Evolutionary conservation across 177 flowering plant species (phyloP).

Genomic region (Vitis hybrid): DNA sequence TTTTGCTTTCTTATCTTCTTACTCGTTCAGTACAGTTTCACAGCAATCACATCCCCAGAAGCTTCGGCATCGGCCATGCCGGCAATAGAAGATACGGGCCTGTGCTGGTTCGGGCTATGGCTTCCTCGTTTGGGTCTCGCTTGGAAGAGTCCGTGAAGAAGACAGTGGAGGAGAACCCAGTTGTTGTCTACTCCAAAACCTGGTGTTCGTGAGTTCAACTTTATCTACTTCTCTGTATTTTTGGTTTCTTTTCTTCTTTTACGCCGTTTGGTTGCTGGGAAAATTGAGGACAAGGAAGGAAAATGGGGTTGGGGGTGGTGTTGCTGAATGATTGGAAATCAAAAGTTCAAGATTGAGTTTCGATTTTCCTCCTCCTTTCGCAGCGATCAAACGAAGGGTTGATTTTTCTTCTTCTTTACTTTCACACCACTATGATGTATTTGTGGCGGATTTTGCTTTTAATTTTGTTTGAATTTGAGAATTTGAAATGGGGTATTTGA

Average conservation of each 20-base stretch:
- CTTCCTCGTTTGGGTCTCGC: constrained; percentile 70
- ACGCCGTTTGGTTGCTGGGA: neutral
- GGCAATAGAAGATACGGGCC: constrained; percentile 8
- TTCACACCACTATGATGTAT: neutral
- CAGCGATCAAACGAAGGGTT: no score
- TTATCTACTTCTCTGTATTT: neutral
- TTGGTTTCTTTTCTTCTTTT: neutral
- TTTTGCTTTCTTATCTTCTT: constrained; percentile 8
- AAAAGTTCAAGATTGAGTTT: no score
- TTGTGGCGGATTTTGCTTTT: neutral
- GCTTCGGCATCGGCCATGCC: constrained; percentile 6
- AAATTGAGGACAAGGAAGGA: no score
- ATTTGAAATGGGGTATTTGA: constrained; percentile 10
- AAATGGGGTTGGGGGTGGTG: neutral
- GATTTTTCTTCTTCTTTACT: neutral
- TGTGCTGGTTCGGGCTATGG: constrained; percentile 31
- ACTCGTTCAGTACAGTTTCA: neutral
- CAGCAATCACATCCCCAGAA: neutral
- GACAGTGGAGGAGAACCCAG: constrained; percentile 70
- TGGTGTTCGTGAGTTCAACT: constrained; percentile 90
- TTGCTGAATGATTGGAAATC: neutral
- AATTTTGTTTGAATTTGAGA: neutral
- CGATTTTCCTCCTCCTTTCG: no score
- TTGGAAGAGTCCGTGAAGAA: constrained; percentile 77
- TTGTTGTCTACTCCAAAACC: constrained; percentile 91